These are phyloP conservation scores for Bipolaris zeicola DNA, from an alignment of 2,329 filamentous ascomycete genomes.

Conservation along the genomic window DNA sequence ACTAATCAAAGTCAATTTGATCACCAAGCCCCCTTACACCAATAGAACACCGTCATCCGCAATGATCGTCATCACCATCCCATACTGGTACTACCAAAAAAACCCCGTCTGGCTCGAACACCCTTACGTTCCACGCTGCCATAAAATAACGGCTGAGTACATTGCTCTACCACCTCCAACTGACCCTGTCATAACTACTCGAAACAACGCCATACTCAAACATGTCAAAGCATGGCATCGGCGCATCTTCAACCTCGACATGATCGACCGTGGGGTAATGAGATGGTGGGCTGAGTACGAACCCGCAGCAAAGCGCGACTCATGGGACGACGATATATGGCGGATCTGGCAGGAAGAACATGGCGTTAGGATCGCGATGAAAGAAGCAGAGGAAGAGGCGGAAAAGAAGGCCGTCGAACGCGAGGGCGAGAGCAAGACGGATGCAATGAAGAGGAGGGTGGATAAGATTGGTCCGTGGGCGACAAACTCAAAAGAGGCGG, in stretches of 20 bases:
- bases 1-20: background rate
- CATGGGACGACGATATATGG: slow-evolving; percentile 10
- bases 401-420: background rate
- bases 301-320: background rate
- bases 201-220: slow-evolving; percentile 6
- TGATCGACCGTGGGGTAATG: background rate
- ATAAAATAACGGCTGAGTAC: slow-evolving; percentile 7
- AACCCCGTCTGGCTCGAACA: background rate
- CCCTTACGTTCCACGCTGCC: background rate
- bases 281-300: slow-evolving; percentile 2
- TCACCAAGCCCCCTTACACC: background rate
- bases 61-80: background rate
- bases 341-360: slow-evolving; percentile 10
- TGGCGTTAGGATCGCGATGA: background rate
- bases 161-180: slow-evolving; percentile 1
- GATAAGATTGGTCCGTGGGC: background rate
- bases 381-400: background rate
- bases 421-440: background rate
- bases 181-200: background rate
- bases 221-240: slow-evolving; percentile 7
- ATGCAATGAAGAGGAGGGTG: background rate
- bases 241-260: background rate
- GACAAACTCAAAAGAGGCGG: background rate
- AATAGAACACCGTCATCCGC: too few relatives aligned
- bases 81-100: slow-evolving; percentile 5